phyloP scores from a whole-genome alignment of 192 early-diverging fungal species.

The Dissophora globulifera region DNA sequence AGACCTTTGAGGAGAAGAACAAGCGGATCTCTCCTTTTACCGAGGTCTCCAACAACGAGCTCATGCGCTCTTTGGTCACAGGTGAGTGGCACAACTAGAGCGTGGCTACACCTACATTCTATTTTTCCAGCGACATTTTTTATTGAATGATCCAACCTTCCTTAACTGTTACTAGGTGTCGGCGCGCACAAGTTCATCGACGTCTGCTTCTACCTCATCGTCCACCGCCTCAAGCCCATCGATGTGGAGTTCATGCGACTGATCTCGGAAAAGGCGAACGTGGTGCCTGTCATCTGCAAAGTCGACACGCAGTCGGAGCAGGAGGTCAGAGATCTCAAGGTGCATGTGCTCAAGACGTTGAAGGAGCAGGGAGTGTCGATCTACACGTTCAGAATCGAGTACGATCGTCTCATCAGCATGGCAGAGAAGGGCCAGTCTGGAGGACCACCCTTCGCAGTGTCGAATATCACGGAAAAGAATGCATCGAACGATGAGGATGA shows the following conservation, averaged over 20 bases:
- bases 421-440: constrained; percentile 58
- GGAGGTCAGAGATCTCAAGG: constrained; percentile 66
- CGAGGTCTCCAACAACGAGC: constrained; percentile 46
- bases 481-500: constrained; percentile 13
- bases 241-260: constrained; percentile 77
- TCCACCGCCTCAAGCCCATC: constrained; percentile 72
- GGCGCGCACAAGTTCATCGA: constrained; percentile 60
- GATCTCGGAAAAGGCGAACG: constrained; percentile 63
- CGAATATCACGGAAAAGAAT: constrained; percentile 7
- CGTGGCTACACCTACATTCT: no score
- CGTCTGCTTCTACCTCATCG: constrained; percentile 60
- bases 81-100: constrained; percentile 6
- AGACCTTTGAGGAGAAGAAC: constrained; percentile 52
- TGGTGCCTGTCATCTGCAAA: constrained; percentile 77
- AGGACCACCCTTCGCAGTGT: constrained; percentile 65
- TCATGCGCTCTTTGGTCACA: constrained; percentile 49
- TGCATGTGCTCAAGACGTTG: constrained; percentile 61
- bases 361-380: constrained; percentile 64
- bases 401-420: constrained; percentile 60
- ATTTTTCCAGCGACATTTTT: no score
- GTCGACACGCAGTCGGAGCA: constrained; percentile 64
- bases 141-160: no score
- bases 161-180: constrained; percentile 19
- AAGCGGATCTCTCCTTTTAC: constrained; percentile 47
- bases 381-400: constrained; percentile 65